A percentile compares a stretch with the other conserved stretches of the same genome.
phyloP scores from a whole-genome alignment of 1,139 yeast species.

The Maudiozyma humilis region DNA sequence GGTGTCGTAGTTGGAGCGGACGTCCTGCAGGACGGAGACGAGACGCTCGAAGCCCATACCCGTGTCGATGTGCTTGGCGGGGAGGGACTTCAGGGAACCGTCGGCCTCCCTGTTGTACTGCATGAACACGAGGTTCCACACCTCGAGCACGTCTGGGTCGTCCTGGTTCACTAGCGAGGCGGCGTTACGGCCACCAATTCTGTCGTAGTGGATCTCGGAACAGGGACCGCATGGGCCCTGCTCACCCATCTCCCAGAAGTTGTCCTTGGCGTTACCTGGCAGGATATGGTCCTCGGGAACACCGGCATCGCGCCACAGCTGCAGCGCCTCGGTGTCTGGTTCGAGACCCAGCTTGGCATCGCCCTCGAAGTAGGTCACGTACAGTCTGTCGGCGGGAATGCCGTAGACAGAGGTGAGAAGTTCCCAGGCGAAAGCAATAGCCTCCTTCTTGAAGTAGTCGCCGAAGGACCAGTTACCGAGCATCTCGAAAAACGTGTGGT shows the following conservation, averaged over 20 bases:
- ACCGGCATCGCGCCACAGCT: conserved; percentile 79
- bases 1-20: conserved; percentile 88
- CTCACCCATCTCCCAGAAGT: conserved; percentile 99
- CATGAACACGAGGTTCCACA: conserved; percentile 96
- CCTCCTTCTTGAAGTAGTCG: conserved; percentile 93
- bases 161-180: conserved; percentile 83
- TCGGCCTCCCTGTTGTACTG: conserved; percentile 93
- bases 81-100: conserved; percentile 70
- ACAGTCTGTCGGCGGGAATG: conserved; percentile 66
- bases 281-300: conserved; percentile 85
- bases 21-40: conserved; percentile 87
- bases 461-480: conserved; percentile 99
- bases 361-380: conserved; percentile 95
- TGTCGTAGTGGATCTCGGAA: conserved; percentile 92
- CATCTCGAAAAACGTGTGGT: conserved; percentile 98
- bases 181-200: conserved; percentile 97
- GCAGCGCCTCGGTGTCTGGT: conserved; percentile 90
- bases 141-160: conserved; percentile 94
- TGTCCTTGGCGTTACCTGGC: conserved; percentile 84
- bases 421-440: conserved; percentile 85
- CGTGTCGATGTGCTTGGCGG: conserved; percentile 92
- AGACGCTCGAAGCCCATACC: conserved; percentile 98
- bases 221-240: conserved; percentile 99
- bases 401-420: conserved; percentile 77
- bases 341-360: conserved; percentile 74